These are phyloP conservation scores for Rhipidocladum racemiflorum DNA, from an alignment of 176 grass and related monocot species.

Conservation along the genomic window DNA sequence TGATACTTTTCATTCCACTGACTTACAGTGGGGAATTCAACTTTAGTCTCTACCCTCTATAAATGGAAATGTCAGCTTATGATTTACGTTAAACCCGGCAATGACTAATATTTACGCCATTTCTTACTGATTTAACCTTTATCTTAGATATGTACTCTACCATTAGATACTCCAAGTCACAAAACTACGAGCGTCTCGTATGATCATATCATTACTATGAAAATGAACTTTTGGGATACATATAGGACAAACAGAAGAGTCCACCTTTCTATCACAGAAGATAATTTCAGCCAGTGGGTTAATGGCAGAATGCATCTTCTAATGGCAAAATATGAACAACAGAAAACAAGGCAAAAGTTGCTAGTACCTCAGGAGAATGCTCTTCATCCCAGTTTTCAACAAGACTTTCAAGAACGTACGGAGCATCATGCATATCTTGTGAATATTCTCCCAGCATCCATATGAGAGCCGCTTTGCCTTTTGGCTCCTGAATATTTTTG, in stretches of 20 bases:
- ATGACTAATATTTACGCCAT: neutral
- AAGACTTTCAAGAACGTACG: slow-evolving; percentile 86
- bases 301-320: neutral
- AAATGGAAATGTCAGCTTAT: neutral
- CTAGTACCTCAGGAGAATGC: slow-evolving; percentile 70
- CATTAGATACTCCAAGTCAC: neutral
- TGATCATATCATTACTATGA: neutral
- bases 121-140: slow-evolving; percentile 24
- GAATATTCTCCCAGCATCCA: slow-evolving; percentile 99
- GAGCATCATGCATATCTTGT: slow-evolving; percentile 94
- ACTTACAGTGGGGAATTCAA: slow-evolving; percentile 1
- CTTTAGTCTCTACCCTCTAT: neutral
- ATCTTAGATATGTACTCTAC: neutral
- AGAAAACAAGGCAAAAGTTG: slow-evolving; percentile 15
- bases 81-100: neutral
- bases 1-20: neutral
- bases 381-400: slow-evolving; percentile 96
- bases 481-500: slow-evolving; percentile 97
- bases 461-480: slow-evolving; percentile 96
- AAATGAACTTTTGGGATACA: neutral
- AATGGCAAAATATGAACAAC: neutral
- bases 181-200: neutral
- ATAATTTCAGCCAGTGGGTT: slow-evolving; percentile 4
- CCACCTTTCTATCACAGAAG: neutral
- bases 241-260: neutral